Base-by-base conservation (phyloP, 1,139 yeast genomes). In the Kurtzmaniella quercitrusa region DNA sequence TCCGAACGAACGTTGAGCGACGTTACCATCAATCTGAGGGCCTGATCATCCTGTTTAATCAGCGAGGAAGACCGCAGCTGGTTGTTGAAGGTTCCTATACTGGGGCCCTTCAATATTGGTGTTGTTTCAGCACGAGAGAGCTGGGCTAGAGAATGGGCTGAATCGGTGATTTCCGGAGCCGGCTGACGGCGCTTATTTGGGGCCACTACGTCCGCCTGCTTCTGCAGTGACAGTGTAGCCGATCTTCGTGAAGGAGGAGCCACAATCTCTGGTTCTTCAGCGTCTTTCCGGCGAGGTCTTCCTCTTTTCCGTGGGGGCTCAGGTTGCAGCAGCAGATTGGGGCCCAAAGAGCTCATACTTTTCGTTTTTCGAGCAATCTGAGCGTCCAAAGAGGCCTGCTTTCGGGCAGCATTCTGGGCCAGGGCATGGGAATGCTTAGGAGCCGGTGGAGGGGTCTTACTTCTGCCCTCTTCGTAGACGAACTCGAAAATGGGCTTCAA, bases 341-440 rank as follows among this genome's bases (percentile, higher is more conserved):
- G 58, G 2, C 57, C 48, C 40, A 44, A 46, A 4, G 60, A 51
- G 27, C 51, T 52, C 40, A 58, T 54, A 38, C 65, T 59, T 44
- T 54, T 61, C 14, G 59, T 44, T 44, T 59, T 60, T 37, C 58
- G 50, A 10, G 58, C 53, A 16, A 55, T 41, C 18, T 46, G 49
- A 1, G 58, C 44, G 10, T 58, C 51, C 1, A 57, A 52, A n/a
- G 60, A 61, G 24, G 62, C 60, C 45, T 63, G 68, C 33, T 75
- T 56, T 41, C 65, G 77, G 7, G 87, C 83, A 4, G 70, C 60
- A 48, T 73, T 73, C 14, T 71, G 60, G 1, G 80, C 79, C 7
- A 80, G 68, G 0, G 91, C 89, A 63, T 85, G 91, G 53, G 79
- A 87, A 60, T 85, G 94, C 55, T 85, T 85, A 34, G 93, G 93